Evolutionary conservation across 1,139 yeast genomes (phyloP).

Genomic region (Geotrichum bryndzae): DNA sequence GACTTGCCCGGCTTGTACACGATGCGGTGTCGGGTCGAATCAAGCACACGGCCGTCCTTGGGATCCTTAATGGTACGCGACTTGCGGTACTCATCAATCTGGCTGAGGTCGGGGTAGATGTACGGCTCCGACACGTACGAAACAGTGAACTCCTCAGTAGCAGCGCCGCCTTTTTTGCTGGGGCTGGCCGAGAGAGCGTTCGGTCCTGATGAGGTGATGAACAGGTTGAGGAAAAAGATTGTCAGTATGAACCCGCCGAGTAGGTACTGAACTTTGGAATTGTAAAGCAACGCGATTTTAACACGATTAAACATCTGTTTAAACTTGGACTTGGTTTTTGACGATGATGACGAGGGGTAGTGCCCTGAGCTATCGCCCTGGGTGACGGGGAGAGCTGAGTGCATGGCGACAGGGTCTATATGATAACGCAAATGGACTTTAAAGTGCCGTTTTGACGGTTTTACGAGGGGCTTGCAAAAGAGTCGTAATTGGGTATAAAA

Average conservation of each 20-base stretch:
- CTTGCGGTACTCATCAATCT: constrained; percentile 29
- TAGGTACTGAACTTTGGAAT: constrained; percentile 13
- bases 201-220: background rate
- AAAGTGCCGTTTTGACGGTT: background rate
- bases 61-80: constrained; percentile 25
- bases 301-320: background rate
- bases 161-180: constrained; percentile 15
- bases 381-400: constrained; percentile 25
- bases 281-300: constrained; percentile 8
- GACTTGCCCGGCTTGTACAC: constrained; percentile 20
- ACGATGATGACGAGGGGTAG: background rate
- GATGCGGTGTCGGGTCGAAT: constrained; percentile 25
- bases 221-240: background rate
- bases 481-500: background rate
- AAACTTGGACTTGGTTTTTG: background rate
- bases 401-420: constrained; percentile 19
- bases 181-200: background rate
- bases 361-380: constrained; percentile 17
- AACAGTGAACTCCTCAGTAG: constrained; percentile 26
- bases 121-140: constrained; percentile 23
- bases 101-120: constrained; percentile 27
- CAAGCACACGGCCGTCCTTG: constrained; percentile 25
- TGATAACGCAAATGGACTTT: background rate
- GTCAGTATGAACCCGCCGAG: constrained; percentile 2
- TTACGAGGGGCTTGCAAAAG: background rate